phyloP scores from a whole-genome alignment of 2,329 filamentous ascomycete genomes.

The Fusarium dlaminii region DNA sequence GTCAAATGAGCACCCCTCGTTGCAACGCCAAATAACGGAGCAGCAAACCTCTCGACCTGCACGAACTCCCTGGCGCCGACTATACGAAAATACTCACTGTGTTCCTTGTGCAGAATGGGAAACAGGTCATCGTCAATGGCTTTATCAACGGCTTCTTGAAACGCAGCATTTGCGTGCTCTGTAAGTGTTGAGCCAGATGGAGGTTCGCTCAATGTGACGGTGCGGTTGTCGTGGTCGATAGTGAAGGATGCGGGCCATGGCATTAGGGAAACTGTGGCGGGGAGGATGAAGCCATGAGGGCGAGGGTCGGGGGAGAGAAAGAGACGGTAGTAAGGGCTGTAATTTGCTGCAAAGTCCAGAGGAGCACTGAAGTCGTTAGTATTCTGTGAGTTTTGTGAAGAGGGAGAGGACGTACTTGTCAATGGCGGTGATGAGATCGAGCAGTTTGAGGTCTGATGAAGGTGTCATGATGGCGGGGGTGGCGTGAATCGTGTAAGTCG shows the following conservation, averaged over 20 bases:
- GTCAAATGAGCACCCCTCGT: constrained; percentile 75
- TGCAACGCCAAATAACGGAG: constrained; percentile 72
- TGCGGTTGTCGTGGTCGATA: constrained; percentile 46
- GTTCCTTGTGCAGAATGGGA: constrained; percentile 49
- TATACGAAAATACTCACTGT: constrained; percentile 56
- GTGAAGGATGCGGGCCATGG: constrained; percentile 56
- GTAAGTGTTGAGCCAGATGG: constrained; percentile 38
- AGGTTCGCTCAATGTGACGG: constrained; percentile 46
- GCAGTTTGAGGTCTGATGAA: constrained; percentile 38
- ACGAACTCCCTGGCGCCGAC: constrained; percentile 50
- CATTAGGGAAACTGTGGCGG: constrained; percentile 56
- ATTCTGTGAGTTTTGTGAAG: neutral
- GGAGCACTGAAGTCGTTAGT: constrained; percentile 54
- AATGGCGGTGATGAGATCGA: constrained; percentile 52
- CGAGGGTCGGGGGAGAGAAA: constrained; percentile 55
- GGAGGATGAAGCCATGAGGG: constrained; percentile 61
- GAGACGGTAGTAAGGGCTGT: constrained; percentile 55
- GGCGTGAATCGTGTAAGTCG: neutral
- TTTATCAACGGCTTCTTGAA: constrained; percentile 52
- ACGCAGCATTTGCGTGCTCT: constrained; percentile 49
- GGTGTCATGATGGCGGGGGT: constrained; percentile 18
- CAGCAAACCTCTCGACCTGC: constrained; percentile 69
- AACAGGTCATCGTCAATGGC: constrained; percentile 51
- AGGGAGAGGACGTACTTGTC: constrained; percentile 52
- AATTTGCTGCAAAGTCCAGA: constrained; percentile 52